Conservation (phyloP, 805 yeast species). For the Saturnispora sekii region DNA sequence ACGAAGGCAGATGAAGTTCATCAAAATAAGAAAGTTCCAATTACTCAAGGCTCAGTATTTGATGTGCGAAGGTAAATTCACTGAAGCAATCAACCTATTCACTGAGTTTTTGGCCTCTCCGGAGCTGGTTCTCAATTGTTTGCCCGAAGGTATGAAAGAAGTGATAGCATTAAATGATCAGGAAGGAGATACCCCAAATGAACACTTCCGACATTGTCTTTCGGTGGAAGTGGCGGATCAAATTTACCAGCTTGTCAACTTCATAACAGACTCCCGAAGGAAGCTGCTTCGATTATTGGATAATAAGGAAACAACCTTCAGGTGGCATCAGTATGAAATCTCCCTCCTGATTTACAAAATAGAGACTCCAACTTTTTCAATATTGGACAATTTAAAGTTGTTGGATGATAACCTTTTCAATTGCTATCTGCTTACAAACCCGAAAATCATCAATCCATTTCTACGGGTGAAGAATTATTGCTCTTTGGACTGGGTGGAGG, state of each 20-base stretch:
- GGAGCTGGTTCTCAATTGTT: constrained; percentile 35
- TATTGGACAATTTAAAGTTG: constrained; percentile 29
- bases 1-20: constrained; percentile 24
- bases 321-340: constrained; percentile 40
- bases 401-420: constrained; percentile 75
- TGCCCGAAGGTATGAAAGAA: constrained; percentile 28
- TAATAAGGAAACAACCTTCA: constrained; percentile 25
- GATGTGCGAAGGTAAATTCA: constrained; percentile 24
- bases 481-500: constrained; percentile 51
- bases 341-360: constrained; percentile 31
- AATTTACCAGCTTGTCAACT: constrained; percentile 32
- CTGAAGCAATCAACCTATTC: constrained; percentile 35
- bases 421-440: constrained; percentile 60
- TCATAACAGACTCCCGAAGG: constrained; percentile 44
- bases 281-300: constrained; percentile 34
- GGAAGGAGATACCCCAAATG: not conserved
- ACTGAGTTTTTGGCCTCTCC: constrained; percentile 54
- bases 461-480: constrained; percentile 70
- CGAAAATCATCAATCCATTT: constrained; percentile 73
- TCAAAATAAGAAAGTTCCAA: constrained; percentile 35
- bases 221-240: not conserved
- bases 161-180: not conserved
- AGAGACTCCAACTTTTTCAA: constrained; percentile 9
- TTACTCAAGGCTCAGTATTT: constrained; percentile 29
- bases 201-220: not conserved